phyloP scores from a whole-genome alignment of 192 early-diverging fungal genomes.

The Phlyctochytrium bullatum region DNA sequence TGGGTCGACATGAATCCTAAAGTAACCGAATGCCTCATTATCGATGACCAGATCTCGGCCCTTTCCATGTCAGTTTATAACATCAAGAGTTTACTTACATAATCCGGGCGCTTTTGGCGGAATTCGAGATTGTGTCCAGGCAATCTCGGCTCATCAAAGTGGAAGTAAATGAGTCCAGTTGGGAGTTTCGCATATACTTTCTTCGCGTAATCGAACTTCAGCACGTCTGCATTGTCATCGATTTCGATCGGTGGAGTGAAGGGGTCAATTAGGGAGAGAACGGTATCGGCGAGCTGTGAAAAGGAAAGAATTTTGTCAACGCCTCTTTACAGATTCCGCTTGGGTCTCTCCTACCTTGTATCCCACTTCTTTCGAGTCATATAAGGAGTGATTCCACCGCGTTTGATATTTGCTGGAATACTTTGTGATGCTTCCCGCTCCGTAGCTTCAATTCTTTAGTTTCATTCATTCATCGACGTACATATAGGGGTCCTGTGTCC shows the following conservation, averaged over 20 bases:
- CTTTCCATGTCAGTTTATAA: conserved; percentile 10
- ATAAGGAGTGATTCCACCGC: conserved; percentile 42
- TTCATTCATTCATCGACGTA: conserved; percentile 14
- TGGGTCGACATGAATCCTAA: conserved; percentile 46
- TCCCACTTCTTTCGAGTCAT: conserved; percentile 48
- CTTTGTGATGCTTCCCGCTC: conserved; percentile 51
- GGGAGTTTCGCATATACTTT: conserved; percentile 38
- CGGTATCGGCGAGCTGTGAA: conserved; percentile 32
- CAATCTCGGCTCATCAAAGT: conserved; percentile 47
- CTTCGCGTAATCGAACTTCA: conserved; percentile 34
- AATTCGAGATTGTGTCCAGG: conserved; percentile 34
- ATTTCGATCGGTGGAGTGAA: conserved; percentile 11
- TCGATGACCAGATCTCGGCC: conserved; percentile 51
- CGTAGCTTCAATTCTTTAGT: too few species aligned
- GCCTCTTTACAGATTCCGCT: too few species aligned
- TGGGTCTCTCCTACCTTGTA: too few species aligned
- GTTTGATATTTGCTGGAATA: conserved; percentile 53
- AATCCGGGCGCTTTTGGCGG: conserved; percentile 28
- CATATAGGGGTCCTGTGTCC: conserved; percentile 52
- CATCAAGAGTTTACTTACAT: conserved; percentile 21
- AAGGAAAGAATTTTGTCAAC: conserved; percentile 9
- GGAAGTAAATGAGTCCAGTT: conserved; percentile 42
- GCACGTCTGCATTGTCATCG: conserved; percentile 11
- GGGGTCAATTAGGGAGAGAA: conserved; percentile 47
- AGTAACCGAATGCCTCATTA: conserved; percentile 33